These are phyloP conservation scores for Tolypocladium capitatum DNA, from an alignment of 2,329 filamentous ascomycete species.

Conservation along the genomic window DNA sequence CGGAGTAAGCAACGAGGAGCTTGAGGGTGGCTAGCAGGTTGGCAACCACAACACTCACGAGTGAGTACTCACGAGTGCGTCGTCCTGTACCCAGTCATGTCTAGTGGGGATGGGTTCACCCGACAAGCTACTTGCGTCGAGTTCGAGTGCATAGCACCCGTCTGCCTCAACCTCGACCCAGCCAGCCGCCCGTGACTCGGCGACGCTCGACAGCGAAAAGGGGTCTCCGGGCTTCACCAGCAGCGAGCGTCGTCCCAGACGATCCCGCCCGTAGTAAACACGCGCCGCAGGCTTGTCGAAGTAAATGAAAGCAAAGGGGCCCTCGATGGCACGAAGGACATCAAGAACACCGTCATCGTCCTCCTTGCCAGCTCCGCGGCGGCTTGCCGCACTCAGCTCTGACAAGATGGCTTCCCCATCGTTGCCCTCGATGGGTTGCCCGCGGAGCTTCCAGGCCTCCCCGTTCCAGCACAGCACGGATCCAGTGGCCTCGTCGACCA, in stretches of 20 bases:
- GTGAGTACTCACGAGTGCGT: constrained; percentile 34
- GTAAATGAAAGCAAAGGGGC: constrained; percentile 84
- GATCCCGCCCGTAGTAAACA: constrained; percentile 76
- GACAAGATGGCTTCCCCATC: constrained; percentile 62
- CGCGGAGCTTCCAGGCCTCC: constrained; percentile 72
- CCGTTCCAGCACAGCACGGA: constrained; percentile 93
- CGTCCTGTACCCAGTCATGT: constrained; percentile 19
- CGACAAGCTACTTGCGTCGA: constrained; percentile 19
- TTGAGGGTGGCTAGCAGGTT: constrained; percentile 24
- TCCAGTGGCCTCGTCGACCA: constrained; percentile 39
- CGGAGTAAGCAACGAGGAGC: neutral
- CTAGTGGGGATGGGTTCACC: constrained; percentile 8
- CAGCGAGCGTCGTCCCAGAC: constrained; percentile 74
- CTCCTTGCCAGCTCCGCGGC: constrained; percentile 10
- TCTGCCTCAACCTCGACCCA: constrained; percentile 80
- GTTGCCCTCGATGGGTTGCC: constrained; percentile 51
- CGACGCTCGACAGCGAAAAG: constrained; percentile 58
- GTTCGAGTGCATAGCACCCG: constrained; percentile 59
- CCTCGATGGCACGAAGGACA: constrained; percentile 50
- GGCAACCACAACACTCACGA: constrained; percentile 27
- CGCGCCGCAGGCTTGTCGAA: constrained; percentile 49
- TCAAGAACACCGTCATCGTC: constrained; percentile 25
- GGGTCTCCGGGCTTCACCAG: constrained; percentile 38
- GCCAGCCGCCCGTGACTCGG: constrained; percentile 33
- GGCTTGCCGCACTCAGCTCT: constrained; percentile 35